Evolutionary conservation across 129 eudicot species (phyloP), one percentile per base, ranked within the genome.

Genomic region (Escallonia rubra): DNA sequence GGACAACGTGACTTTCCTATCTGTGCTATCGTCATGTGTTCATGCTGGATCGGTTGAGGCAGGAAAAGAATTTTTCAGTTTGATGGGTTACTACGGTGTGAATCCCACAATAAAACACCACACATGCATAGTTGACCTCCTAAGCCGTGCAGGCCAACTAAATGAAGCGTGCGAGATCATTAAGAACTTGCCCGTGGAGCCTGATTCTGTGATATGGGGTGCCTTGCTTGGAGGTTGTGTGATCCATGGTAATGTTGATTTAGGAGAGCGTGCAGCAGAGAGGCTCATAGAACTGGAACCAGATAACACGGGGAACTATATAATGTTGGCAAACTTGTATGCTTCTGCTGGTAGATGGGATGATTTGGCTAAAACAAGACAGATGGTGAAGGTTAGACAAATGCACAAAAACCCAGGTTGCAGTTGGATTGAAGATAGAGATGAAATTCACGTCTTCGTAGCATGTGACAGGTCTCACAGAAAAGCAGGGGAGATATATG

Each of bases 151-250:
- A 7, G 87, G 87, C 6, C 52, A 64, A 65, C 66, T 78, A 13
- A 7, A 45, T 7, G 57, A 74, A 73, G 80, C 87, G 8, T 61
- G 59, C 15, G 15, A 70, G 61, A 14, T 82, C 40, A 23, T 78
- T 4, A 49, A 48, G 50, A 60, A 65, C 10, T 72, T 77, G 77
- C 64, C 80, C 2, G 9, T 73, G 70, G 76, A 56, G 13, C 77
- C 87, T 34, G 83, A 78, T 82, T 42, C 82, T 56, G 79, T 77
- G 43, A 74, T 74, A 3, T 82, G 83, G 87, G 80, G 80, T 48
- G 80, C 80, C 4, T 53, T 82, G 74, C 72, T 82, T 46, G 81
- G 83, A 45, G 83, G 83, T 7, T 82, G 83, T 57, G 65, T 71
- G 13, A 71, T 57, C 34, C 75, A 63, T 41, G 72, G 83, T 39